Evolutionary conservation across 768 basidiomycete species (phyloP), one percentile per base, ranked within the genome.

Genomic region (Tricholoma terreum): DNA sequence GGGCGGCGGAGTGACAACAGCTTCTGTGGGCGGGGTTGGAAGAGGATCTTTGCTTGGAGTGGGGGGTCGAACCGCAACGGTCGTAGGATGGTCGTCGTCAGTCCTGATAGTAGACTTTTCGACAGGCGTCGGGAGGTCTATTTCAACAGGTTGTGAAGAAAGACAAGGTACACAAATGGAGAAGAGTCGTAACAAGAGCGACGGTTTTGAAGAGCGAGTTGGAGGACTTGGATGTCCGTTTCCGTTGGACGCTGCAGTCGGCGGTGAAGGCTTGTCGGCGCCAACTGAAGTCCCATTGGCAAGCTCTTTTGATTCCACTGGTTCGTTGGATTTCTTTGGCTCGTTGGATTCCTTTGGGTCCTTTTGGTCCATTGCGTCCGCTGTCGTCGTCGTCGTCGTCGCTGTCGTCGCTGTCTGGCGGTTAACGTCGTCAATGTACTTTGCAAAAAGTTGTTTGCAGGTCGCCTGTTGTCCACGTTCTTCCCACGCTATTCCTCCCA

Each of bases 101-200:
- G 71, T 66, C 55, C 66, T 63, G 38, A 59, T 71, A 49, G 56
- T 52, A 58, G 68, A 56, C 56, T 54, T 30, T 58, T 67, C 60
- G 42, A 57, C 60, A 45, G 52, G 55, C 65, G 58, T 63, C 61
- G 77, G 77, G 55, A 76, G 65, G 40, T 84, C 80, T 50, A 79
- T 59, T 48, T 69, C 65, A 56, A 83, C 81, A n/a, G 78, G 63
- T 57, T 73, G 73, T 38, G 73, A 76, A n/a, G 80, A 76, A 48
- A 87, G 72, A 58, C 89, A 90, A 33, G 88, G 89, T 50, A 89
- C 77, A 53, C 90, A 77, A 58, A 80, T 77, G 60, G 77, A 81
- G 52, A 89, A 67, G 56, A 90, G 72, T 67, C 78, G 83, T 52
- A 82, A 79, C 57, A 87, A 70, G 63, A 89, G 79, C 21, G 85